Base-by-base conservation (phyloP, 805 yeast species). In the Cyberlindnera xylosilytica region DNA sequence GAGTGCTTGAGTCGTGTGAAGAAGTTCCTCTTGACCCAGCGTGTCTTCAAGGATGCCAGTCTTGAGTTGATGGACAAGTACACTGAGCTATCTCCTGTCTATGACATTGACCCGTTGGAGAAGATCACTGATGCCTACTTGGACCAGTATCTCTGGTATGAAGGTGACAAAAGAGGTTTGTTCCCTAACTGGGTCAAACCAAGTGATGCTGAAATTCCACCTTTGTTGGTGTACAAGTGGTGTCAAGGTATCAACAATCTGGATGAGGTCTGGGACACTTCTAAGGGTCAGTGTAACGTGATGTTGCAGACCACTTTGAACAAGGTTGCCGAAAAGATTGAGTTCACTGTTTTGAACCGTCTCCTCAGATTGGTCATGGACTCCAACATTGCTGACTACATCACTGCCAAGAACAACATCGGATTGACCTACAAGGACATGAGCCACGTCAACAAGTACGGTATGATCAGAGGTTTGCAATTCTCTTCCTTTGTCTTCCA, bases 121-220 rank as follows among this genome's bases (percentile, higher is more conserved):
- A 93, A 90, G 58, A 87, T 93, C 39, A 89, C 97, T 0, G 99
- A 93, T 66, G 97, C 98, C 0, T 93, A 91, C 52, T 64, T 93
- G 31, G 98, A 91, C 57, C 99, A 93, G 57, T 93, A 91, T 54
- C 66, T 93, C 34, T 93, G 98, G 97, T 91, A 85, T 63, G 98
- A 93, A 59, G 91, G 93, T 9, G 96, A 87, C 41, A 81, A 85
- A 58, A 67, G 97, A 45, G 78, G 81, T 7, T 64, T 93, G 20
- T 93, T 93, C 64, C 99, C 99, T 4, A 83, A 82, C 59, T 93
- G 99, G 99, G 74, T 93, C 30, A 93, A 93, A 59, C 99, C 99
- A 8, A 79, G 86, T 52, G 99, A 93, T 55, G 76, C 86, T 22
- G 99, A 93, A 62, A 83, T 93, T 18, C 95, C 98, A 0, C 99